A percentile compares a stretch with the other conserved stretches of the same genome.
phyloP scores from a whole-genome alignment of 768 basidiomycete species.

The Mycena floridula region DNA sequence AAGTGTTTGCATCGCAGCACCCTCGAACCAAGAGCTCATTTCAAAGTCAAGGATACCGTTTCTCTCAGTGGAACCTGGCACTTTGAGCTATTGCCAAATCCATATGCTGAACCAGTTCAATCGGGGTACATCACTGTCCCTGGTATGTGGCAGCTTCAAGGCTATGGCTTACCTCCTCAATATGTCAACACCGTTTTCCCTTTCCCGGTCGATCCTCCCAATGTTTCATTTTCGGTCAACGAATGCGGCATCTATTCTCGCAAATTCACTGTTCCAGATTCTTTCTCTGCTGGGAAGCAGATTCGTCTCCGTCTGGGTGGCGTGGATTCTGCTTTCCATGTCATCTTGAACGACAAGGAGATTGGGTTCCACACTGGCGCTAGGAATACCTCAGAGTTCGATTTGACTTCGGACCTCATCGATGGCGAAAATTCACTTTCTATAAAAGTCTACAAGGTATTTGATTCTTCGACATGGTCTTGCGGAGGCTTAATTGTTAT shows the following conservation, averaged over 20 bases:
- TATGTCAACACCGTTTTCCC: constrained; percentile 7
- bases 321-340: constrained; percentile 8
- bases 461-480: too few relatives aligned
- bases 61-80: constrained; percentile 8
- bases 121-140: constrained; percentile 6
- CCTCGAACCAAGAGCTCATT: constrained; percentile 4
- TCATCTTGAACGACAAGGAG: constrained; percentile 5
- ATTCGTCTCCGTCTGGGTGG: constrained; percentile 6
- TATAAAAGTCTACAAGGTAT: constrained; percentile 8
- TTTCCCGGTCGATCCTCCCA: constrained; percentile 5
- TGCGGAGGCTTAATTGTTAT: too few relatives aligned
- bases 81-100: constrained; percentile 2
- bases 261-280: not conserved
- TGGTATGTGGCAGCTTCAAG: constrained; percentile 9
- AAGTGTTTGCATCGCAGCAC: constrained; percentile 3
- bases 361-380: constrained; percentile 7
- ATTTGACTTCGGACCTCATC: constrained; percentile 2
- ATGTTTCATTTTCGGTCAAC: constrained; percentile 4
- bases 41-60: constrained; percentile 4
- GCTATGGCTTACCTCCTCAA: constrained; percentile 6
- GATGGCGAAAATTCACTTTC: constrained; percentile 1
- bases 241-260: constrained; percentile 5
- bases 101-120: constrained; percentile 1
- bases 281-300: not conserved
- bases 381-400: constrained; percentile 8